Conservation (phyloP, 768 basidiomycete genomes). For the Trametes punicea region DNA sequence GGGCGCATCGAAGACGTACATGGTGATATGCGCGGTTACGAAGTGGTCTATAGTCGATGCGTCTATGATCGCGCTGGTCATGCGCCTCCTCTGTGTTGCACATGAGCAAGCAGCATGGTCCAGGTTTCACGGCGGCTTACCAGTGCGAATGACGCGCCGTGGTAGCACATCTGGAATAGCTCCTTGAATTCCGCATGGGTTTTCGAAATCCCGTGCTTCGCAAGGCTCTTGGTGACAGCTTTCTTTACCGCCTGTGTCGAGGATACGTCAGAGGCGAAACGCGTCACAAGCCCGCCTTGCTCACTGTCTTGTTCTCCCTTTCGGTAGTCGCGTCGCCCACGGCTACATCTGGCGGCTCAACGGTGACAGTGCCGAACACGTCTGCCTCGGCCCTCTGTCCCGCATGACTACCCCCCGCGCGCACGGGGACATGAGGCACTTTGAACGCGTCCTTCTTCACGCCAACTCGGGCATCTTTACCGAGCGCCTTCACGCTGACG, state of each 20-base stretch:
- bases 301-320: conserved; percentile 59
- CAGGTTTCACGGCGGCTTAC: conserved; percentile 27
- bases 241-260: conserved; percentile 38
- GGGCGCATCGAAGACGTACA: conserved; percentile 30
- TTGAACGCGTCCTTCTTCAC: conserved; percentile 24
- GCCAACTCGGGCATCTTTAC: conserved; percentile 14
- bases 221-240: conserved; percentile 33
- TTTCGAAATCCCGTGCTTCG: conserved; percentile 33
- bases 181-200: conserved; percentile 41
- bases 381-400: conserved; percentile 20
- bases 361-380: conserved; percentile 24
- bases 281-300: not conserved
- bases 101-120: not conserved
- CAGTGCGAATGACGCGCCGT: conserved; percentile 39
- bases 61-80: conserved; percentile 28
- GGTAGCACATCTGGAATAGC: conserved; percentile 38
- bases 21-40: conserved; percentile 36
- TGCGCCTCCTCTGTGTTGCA: conserved; percentile 28
- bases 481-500: conserved; percentile 13
- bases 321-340: conserved; percentile 44
- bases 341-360: conserved; percentile 32
- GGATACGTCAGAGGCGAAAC: not conserved
- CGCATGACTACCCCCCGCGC: conserved; percentile 5
- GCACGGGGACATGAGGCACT: conserved; percentile 21
- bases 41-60: conserved; percentile 30